phyloP scores from a whole-genome alignment of 1,139 yeast species.

The Sugiyamaella xylanicola region DNA sequence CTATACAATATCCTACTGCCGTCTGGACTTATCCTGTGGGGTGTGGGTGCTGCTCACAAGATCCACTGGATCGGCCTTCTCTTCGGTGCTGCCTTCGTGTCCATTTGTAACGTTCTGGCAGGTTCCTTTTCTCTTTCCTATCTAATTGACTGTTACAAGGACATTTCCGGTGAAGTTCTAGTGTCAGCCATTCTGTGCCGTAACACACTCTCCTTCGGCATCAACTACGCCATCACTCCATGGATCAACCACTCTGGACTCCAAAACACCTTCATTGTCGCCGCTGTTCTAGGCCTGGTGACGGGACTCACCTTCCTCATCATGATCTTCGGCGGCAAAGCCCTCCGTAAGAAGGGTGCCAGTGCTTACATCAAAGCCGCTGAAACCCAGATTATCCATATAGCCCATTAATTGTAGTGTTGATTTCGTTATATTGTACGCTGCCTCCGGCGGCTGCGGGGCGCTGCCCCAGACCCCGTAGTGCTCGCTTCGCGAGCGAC shows the following conservation, averaged over 20 bases:
- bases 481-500: neutral
- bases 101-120: slow-evolving; percentile 56
- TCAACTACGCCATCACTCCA: slow-evolving; percentile 54
- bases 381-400: slow-evolving; percentile 20
- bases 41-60: slow-evolving; percentile 68
- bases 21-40: slow-evolving; percentile 72
- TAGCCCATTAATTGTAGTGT: slow-evolving; percentile 17
- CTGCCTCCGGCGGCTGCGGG: slow-evolving; percentile 5
- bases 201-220: slow-evolving; percentile 50
- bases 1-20: slow-evolving; percentile 69
- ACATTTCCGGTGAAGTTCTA: slow-evolving; percentile 56
- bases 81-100: slow-evolving; percentile 46
- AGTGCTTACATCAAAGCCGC: slow-evolving; percentile 20
- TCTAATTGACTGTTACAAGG: slow-evolving; percentile 56
- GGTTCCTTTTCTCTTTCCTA: slow-evolving; percentile 58
- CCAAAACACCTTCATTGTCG: slow-evolving; percentile 50
- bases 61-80: slow-evolving; percentile 58
- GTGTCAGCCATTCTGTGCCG: slow-evolving; percentile 45
- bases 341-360: slow-evolving; percentile 26
- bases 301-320: slow-evolving; percentile 48
- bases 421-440: neutral
- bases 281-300: slow-evolving; percentile 48
- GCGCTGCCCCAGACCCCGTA: neutral
- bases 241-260: slow-evolving; percentile 50
- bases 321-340: slow-evolving; percentile 42